Evolutionary conservation across 345 rosid species (phyloP), one percentile per base, ranked within the genome.

Genomic region (Brassica nigra): DNA sequence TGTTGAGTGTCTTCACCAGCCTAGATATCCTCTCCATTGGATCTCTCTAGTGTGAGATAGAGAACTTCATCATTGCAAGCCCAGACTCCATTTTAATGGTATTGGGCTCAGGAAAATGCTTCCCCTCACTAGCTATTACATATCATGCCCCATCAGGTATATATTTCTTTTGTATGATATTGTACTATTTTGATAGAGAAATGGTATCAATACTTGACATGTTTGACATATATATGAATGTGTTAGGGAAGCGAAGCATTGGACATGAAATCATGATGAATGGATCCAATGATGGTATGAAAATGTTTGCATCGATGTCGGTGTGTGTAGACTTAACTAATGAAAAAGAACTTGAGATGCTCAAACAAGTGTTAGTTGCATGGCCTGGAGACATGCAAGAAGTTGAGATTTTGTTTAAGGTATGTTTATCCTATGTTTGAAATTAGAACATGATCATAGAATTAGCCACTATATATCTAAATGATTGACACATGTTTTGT

Each of bases 141-240:
- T 52, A 8, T 29, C 73, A 15, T 49, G 62, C 62, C 62, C 23
- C 27, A 52, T 70, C 62, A 70, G 62, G 44, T 70, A 69, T n/a
- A 15, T 29, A 9, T 47, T 42, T 42, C 39, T 23, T 49, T 14
- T 52, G 62, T 36, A 52, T 49, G 10, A 23, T 54, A 14, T 14
- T 54, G 8, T 54, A 54, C 20, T 15, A 54, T 15, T 54, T 54
- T 54, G 59, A 54, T 54, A 54, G 20, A 58, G 2, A 62, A 29
- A 14, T 11, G 31, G 11, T 31, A 63, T 3, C 3, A 18, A 18
- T 14, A 14, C 42, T 63, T 54, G 23, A 29, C 39, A 62, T 30
- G 7, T 28, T 62, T 63, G 39, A 20, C 7, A 67, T 42, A 12
- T 57, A 16, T 42, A 7, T 68, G 55, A 39, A 39, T 18, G 18